Conservation (phyloP, 164 flowering plant genomes). For the Macadamia integrifolia region DNA sequence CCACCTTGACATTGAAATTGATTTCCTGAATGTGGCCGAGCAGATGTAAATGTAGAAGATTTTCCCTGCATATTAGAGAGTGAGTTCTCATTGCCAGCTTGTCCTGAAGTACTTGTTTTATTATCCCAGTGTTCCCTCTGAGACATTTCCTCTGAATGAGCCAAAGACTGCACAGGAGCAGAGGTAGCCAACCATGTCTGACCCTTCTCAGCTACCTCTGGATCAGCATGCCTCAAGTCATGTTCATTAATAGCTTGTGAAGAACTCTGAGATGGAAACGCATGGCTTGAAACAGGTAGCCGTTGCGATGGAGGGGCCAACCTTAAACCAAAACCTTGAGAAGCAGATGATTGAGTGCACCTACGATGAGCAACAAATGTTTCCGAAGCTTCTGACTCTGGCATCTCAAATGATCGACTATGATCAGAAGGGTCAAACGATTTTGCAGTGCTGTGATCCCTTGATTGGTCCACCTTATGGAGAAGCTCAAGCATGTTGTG, state of each 20-base stretch:
- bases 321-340: conserved; percentile 69
- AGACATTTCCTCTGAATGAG: conserved; percentile 22
- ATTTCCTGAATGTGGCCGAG: conserved; percentile 29
- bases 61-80: conserved; percentile 25
- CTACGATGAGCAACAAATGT: conserved; percentile 44
- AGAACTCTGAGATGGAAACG: conserved; percentile 32
- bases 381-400: conserved; percentile 39
- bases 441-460: conserved; percentile 28
- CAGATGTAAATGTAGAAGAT: conserved; percentile 26
- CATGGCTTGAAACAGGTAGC: conserved; percentile 28
- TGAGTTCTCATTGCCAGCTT: conserved; percentile 24
- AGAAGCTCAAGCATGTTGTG: conserved; percentile 91
- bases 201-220: conserved; percentile 31
- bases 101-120: conserved; percentile 25
- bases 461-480: conserved; percentile 75
- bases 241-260: conserved; percentile 26
- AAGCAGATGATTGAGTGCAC: conserved; percentile 41
- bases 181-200: conserved; percentile 27
- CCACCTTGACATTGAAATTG: conserved; percentile 41
- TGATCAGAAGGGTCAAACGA: conserved; percentile 39
- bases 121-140: conserved; percentile 28
- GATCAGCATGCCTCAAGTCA: conserved; percentile 25
- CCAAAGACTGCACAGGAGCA: conserved; percentile 31
- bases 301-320: conserved; percentile 72
- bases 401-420: conserved; percentile 32